Evolutionary conservation across 2,329 filamentous ascomycete genomes (phyloP).

Genomic region (Aspergillus alliaceus): DNA sequence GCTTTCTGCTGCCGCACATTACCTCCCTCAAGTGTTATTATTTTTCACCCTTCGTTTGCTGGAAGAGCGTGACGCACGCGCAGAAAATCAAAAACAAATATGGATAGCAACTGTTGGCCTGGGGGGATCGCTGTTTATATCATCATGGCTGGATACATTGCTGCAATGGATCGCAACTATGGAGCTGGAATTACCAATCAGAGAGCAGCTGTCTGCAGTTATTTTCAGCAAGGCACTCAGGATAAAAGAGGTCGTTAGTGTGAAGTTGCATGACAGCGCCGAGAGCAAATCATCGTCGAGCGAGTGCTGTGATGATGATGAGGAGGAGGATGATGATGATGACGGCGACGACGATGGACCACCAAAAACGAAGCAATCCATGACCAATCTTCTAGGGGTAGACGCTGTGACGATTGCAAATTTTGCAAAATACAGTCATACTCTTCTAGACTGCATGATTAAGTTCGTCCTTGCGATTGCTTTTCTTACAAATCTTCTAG

Average conservation of each 20-base stretch:
- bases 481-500: slow-evolving; percentile 67
- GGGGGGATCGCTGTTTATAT: slow-evolving; percentile 56
- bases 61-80: slow-evolving; percentile 53
- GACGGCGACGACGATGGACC: slow-evolving; percentile 28
- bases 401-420: slow-evolving; percentile 68
- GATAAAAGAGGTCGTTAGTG: slow-evolving; percentile 63
- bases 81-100: slow-evolving; percentile 52
- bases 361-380: slow-evolving; percentile 55
- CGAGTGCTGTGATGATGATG: slow-evolving; percentile 23
- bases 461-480: slow-evolving; percentile 64
- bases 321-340: slow-evolving; percentile 48
- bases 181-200: slow-evolving; percentile 53
- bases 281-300: neutral
- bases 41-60: slow-evolving; percentile 65
- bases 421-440: slow-evolving; percentile 64
- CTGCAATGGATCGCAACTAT: slow-evolving; percentile 12
- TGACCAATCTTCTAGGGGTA: slow-evolving; percentile 74
- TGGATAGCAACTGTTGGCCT: slow-evolving; percentile 60
- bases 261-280: slow-evolving; percentile 38
- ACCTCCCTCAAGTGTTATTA: slow-evolving; percentile 68
- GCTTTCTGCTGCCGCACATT: slow-evolving; percentile 56
- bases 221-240: slow-evolving; percentile 74
- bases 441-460: slow-evolving; percentile 62
- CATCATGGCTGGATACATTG: slow-evolving; percentile 58
- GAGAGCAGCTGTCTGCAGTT: slow-evolving; percentile 67